Evolutionary conservation across 495 filamentous ascomycete genomes (phyloP).

Genomic region (Hyphodiscus hymeniophilus): DNA sequence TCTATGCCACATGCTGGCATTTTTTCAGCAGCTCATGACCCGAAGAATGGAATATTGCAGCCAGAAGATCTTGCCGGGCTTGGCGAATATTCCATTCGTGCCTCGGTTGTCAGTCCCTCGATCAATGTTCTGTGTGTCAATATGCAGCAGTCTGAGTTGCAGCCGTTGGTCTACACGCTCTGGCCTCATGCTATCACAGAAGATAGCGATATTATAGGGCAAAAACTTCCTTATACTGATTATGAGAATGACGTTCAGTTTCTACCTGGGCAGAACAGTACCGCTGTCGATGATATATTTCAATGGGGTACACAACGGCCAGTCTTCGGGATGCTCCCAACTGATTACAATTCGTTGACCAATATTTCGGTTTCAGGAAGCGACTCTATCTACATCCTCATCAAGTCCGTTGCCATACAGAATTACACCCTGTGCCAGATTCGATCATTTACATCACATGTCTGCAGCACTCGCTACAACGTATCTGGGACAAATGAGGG

Average conservation of each 20-base stretch:
- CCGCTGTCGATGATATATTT: slow-evolving; percentile 62
- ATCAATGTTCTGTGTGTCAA: slow-evolving; percentile 65
- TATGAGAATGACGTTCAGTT: slow-evolving; percentile 24
- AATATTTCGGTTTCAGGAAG: slow-evolving; percentile 37
- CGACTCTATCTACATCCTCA: slow-evolving; percentile 56
- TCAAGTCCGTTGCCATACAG: slow-evolving; percentile 30
- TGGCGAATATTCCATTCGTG: slow-evolving; percentile 55
- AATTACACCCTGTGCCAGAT: slow-evolving; percentile 58
- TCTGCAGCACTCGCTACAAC: slow-evolving; percentile 56
- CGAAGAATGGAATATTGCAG: slow-evolving; percentile 55
- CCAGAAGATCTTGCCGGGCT: slow-evolving; percentile 55
- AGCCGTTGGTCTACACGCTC: slow-evolving; percentile 49
- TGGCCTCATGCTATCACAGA: slow-evolving; percentile 40
- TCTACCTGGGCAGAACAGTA: slow-evolving; percentile 37
- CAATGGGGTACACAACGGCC: slow-evolving; percentile 46
- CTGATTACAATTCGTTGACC: slow-evolving; percentile 55
- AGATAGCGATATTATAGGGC: slow-evolving; percentile 19
- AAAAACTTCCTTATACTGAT: slow-evolving; percentile 16
- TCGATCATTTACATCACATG: slow-evolving; percentile 44
- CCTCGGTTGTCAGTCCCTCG: slow-evolving; percentile 55
- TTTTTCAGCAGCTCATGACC: slow-evolving; percentile 48
- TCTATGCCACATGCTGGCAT: slow-evolving; percentile 66
- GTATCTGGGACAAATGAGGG: slow-evolving; percentile 48
- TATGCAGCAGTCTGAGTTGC: slow-evolving; percentile 46
- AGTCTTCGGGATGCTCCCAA: slow-evolving; percentile 53